These are phyloP conservation scores for Ceratocystis albifundus DNA, from an alignment of 2,329 filamentous ascomycete species.

Conservation along the genomic window DNA sequence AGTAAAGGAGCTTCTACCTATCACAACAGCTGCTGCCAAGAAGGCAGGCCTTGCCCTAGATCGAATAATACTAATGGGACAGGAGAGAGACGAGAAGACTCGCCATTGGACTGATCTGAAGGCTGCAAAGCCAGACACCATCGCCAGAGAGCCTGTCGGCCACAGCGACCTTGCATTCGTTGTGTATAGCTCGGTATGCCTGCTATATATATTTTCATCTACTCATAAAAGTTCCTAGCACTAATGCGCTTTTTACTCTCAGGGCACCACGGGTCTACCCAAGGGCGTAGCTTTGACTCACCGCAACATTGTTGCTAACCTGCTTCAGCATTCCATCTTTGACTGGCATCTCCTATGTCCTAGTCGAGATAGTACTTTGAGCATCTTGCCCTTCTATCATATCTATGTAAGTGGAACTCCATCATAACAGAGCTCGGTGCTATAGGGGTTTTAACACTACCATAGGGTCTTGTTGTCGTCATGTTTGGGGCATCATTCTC, in stretches of 20 bases:
- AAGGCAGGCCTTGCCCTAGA: conserved; percentile 59
- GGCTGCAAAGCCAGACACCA: neutral
- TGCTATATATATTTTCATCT: neutral
- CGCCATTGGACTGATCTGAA: conserved; percentile 64
- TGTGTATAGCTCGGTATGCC: conserved; percentile 60
- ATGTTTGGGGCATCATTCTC: conserved; percentile 35
- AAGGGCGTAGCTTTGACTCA: conserved; percentile 88
- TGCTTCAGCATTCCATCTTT: conserved; percentile 42
- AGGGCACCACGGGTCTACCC: conserved; percentile 76
- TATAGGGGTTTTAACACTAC: neutral
- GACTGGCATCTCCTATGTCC: conserved; percentile 47
- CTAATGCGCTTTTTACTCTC: neutral
- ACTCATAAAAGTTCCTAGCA: neutral
- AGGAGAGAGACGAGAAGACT: conserved; percentile 48
- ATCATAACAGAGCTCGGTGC: neutral
- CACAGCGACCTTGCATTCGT: conserved; percentile 68
- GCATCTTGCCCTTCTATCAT: conserved; percentile 80
- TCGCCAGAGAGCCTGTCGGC: conserved; percentile 32
- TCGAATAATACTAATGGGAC: conserved; percentile 65
- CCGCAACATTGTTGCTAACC: conserved; percentile 67
- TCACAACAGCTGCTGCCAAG: conserved; percentile 55
- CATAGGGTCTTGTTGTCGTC: conserved; percentile 30
- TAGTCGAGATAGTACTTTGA: conserved; percentile 59
- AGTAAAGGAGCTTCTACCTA: conserved; percentile 53
- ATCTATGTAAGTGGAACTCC: conserved; percentile 55